Conservation (phyloP, 345 rosid species). For the Camelina laxa region DNA sequence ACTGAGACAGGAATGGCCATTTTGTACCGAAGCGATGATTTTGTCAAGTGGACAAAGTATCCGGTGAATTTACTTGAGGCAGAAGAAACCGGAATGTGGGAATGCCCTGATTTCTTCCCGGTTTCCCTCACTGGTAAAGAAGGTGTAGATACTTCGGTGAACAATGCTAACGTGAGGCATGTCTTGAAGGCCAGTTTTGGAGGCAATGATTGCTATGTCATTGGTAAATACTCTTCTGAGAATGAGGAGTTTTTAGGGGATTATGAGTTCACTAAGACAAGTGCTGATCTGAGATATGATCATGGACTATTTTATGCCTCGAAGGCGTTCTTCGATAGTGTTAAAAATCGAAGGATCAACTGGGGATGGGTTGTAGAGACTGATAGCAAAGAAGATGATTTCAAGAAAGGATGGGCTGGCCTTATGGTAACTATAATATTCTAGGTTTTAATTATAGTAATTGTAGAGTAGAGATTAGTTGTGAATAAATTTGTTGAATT, state of each 20-base stretch:
- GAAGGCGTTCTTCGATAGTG: slow-evolving; percentile 63
- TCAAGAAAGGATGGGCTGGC: slow-evolving; percentile 74
- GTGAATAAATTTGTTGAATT: slow-evolving; percentile 11
- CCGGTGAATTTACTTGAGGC: slow-evolving; percentile 47
- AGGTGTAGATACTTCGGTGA: slow-evolving; percentile 58
- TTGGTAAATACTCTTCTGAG: slow-evolving; percentile 58
- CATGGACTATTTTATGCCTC: slow-evolving; percentile 74
- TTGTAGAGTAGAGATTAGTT: background rate
- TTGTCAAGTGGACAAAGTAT: slow-evolving; percentile 48
- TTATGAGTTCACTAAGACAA: slow-evolving; percentile 47
- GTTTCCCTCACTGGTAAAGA: slow-evolving; percentile 42
- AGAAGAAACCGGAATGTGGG: slow-evolving; percentile 63
- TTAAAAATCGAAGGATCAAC: slow-evolving; percentile 61
- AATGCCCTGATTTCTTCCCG: slow-evolving; percentile 70
- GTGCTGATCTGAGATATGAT: slow-evolving; percentile 60
- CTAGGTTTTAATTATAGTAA: background rate
- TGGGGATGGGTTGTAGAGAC: slow-evolving; percentile 70
- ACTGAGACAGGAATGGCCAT: slow-evolving; percentile 38
- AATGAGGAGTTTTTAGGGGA: slow-evolving; percentile 49
- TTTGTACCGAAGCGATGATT: slow-evolving; percentile 58
- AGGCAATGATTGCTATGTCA: slow-evolving; percentile 54
- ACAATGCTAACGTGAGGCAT: slow-evolving; percentile 49
- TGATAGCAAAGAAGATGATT: slow-evolving; percentile 55
- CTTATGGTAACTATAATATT: slow-evolving; percentile 52
- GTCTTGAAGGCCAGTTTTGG: slow-evolving; percentile 61